A percentile compares a stretch with the other conserved stretches of the same genome.
Evolutionary conservation across 2,329 filamentous ascomycete species (phyloP).

Genomic region (Aaosphaeria pasadenensis): DNA sequence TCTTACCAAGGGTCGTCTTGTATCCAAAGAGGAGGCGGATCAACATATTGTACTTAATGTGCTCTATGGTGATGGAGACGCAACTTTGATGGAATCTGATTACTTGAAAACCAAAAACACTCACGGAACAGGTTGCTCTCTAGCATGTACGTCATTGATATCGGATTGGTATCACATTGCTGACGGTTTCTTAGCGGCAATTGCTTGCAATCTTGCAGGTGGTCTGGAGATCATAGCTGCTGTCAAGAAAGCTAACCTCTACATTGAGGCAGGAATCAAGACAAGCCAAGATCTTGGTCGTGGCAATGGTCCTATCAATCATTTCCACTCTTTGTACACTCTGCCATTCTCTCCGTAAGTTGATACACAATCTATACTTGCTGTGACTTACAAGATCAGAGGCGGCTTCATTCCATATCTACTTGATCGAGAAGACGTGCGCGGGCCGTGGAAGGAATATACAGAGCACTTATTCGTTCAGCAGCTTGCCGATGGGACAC

Average conservation of each 20-base stretch:
- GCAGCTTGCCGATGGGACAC: slow-evolving; percentile 69
- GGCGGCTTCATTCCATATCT: slow-evolving; percentile 83
- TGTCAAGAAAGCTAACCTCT: slow-evolving; percentile 66
- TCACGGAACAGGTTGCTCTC: slow-evolving; percentile 90
- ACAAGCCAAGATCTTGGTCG: slow-evolving; percentile 61
- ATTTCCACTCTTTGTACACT: slow-evolving; percentile 69
- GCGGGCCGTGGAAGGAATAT: slow-evolving; percentile 69
- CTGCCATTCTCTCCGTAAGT: slow-evolving; percentile 66
- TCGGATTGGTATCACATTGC: background rate
- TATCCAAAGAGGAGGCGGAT: slow-evolving; percentile 58
- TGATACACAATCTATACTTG: background rate
- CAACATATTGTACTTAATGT: slow-evolving; percentile 72
- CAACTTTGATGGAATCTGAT: slow-evolving; percentile 63
- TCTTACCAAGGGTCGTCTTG: slow-evolving; percentile 60
- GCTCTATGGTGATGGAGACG: slow-evolving; percentile 61
- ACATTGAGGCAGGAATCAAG: slow-evolving; percentile 69
- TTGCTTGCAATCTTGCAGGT: slow-evolving; percentile 68
- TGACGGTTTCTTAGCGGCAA: slow-evolving; percentile 55
- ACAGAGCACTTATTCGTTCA: slow-evolving; percentile 81
- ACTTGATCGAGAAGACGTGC: slow-evolving; percentile 71
- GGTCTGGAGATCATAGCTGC: slow-evolving; percentile 57
- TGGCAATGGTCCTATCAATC: slow-evolving; percentile 72
- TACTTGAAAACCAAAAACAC: slow-evolving; percentile 77
- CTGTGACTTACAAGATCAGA: slow-evolving; percentile 19
- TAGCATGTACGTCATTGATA: slow-evolving; percentile 65